A percentile compares a stretch with the other conserved stretches of the same genome.
Evolutionary conservation across 1,284 basidiomycete genomes (phyloP).

Genomic region (Mycena citricolor): DNA sequence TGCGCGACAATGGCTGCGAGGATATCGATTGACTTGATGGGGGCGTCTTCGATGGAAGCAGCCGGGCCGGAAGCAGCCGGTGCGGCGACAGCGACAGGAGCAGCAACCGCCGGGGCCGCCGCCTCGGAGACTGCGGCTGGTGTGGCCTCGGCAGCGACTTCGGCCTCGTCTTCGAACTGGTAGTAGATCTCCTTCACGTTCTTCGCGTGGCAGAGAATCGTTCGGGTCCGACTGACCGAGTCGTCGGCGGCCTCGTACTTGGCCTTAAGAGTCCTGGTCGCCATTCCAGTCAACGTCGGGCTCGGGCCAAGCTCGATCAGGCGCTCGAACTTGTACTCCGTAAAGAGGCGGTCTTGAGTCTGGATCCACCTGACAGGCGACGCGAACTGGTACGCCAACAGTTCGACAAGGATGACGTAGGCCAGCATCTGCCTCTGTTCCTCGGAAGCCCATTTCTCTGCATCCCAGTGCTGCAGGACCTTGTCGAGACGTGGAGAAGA

Average conservation of each 20-base stretch:
- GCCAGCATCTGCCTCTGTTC: slow-evolving; percentile 91
- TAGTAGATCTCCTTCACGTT: slow-evolving; percentile 98
- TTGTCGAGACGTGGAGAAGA: slow-evolving; percentile 91
- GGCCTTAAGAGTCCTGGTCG: slow-evolving; percentile 89
- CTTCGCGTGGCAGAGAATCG: slow-evolving; percentile 93
- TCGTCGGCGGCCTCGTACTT: slow-evolving; percentile 94
- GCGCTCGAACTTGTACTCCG: slow-evolving; percentile 87
- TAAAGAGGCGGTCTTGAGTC: slow-evolving; percentile 95
- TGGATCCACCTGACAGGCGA: slow-evolving; percentile 99
- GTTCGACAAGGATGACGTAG: slow-evolving; percentile 93
- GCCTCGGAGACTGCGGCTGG: slow-evolving; percentile 40
- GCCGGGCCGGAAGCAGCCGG: slow-evolving; percentile 60
- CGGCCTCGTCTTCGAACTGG: slow-evolving; percentile 88
- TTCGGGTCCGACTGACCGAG: slow-evolving; percentile 77
- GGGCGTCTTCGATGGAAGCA: slow-evolving; percentile 82
- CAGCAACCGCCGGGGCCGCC: slow-evolving; percentile 45
- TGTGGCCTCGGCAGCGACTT: slow-evolving; percentile 47
- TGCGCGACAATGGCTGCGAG: slow-evolving; percentile 91
- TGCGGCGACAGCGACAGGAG: slow-evolving; percentile 44
- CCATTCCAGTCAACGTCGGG: slow-evolving; percentile 96
- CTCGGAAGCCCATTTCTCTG: slow-evolving; percentile 82
- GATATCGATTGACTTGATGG: slow-evolving; percentile 90
- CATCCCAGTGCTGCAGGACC: slow-evolving; percentile 91
- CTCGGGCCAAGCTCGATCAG: slow-evolving; percentile 96
- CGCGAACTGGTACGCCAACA: slow-evolving; percentile 95